Base-by-base conservation (phyloP, 169 alveolate genomes). In the Cryptosporidium tyzzeri region DNA sequence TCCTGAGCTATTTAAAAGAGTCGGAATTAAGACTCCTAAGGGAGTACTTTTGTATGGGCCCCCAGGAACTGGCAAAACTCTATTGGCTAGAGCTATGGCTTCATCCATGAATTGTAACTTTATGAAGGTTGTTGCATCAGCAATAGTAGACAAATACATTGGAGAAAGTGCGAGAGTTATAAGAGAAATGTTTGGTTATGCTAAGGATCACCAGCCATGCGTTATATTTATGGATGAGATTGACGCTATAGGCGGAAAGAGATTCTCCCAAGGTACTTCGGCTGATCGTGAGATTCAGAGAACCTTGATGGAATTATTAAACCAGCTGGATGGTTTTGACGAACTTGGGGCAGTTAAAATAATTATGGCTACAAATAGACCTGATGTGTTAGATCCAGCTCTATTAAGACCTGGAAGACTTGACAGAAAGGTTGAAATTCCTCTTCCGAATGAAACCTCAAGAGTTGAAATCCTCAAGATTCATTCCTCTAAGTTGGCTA, bases 21-120 rank as follows among this genome's bases (percentile, higher is more conserved):
- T 98, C 9, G 99, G 99, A 39, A 98, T 99, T 53, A 98, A 98
- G 91, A 97, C 99, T n/a, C 99, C 99, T 16, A 99, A 98, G 86
- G 99, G 99, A 50, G 98, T 96, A 87, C 95, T 98, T 44, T 95
- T 98, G 86, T 99, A 99, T 86, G 99, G 99, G 3, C 99, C 99
- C 26, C 99, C 99, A 39, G 99, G 99, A 21, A 99, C 99, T 21
- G 99, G 99, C 8, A 98, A 99, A 93, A 99, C 99, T 23, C 93
- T 98, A 12, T 92, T 98, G 55, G 99, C 99, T 6, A 95, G 99
- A 93, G 99, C 99, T 23, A 94, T 98, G 95, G 99, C 99, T 7
- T 95, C 98, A 89, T 97, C 98, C 91, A 97, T 98, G 94, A 99
- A 97, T 84, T 97, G 99, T 73, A 97, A 96, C 91, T 99, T 99